Percentiles rank a stretch among this genome's conserved stretches.
phyloP scores from a whole-genome alignment of 768 basidiomycete genomes.

The Porphyrellus cyaneotinctus region DNA sequence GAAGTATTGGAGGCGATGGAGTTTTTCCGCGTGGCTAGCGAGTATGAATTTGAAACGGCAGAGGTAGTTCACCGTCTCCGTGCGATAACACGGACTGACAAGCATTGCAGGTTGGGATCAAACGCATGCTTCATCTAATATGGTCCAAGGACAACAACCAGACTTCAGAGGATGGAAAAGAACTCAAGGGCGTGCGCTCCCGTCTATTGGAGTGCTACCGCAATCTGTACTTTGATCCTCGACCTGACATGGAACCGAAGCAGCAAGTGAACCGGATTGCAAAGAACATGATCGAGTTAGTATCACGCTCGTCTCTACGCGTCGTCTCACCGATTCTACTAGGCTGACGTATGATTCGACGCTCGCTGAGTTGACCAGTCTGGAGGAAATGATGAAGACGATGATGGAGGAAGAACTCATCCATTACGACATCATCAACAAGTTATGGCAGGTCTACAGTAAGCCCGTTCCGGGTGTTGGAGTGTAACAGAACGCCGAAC shows the following conservation, averaged over 20 bases:
- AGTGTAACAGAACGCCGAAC: background rate
- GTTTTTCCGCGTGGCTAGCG: conserved; percentile 80
- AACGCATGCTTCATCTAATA: conserved; percentile 94
- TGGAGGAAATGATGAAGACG: conserved; percentile 94
- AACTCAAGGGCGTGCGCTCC: conserved; percentile 84
- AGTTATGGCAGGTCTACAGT: conserved; percentile 98
- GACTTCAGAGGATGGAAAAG: conserved; percentile 71
- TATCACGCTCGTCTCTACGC: background rate
- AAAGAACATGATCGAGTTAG: conserved; percentile 95
- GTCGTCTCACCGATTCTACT: background rate
- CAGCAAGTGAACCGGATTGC: conserved; percentile 88
- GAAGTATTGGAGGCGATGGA: conserved; percentile 85
- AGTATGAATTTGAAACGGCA: conserved; percentile 76
- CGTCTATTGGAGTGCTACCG: conserved; percentile 87
- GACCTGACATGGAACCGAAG: conserved; percentile 71
- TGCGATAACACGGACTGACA: conserved; percentile 2
- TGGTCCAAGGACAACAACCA: conserved; percentile 92
- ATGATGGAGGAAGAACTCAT: conserved; percentile 91
- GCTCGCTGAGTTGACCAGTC: conserved; percentile 88
- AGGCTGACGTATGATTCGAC: conserved; percentile 92
- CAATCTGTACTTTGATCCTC: conserved; percentile 81
- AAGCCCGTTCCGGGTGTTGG: conserved; percentile 26
- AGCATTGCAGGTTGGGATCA: conserved; percentile 67
- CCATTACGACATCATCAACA: conserved; percentile 78
- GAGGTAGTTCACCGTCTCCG: conserved; percentile 44